A percentile compares a stretch with the other conserved stretches of the same genome.
Evolutionary conservation across 225 moss, liverwort and hornwort species (phyloP).

Genomic region (Pleurozium schreberi): DNA sequence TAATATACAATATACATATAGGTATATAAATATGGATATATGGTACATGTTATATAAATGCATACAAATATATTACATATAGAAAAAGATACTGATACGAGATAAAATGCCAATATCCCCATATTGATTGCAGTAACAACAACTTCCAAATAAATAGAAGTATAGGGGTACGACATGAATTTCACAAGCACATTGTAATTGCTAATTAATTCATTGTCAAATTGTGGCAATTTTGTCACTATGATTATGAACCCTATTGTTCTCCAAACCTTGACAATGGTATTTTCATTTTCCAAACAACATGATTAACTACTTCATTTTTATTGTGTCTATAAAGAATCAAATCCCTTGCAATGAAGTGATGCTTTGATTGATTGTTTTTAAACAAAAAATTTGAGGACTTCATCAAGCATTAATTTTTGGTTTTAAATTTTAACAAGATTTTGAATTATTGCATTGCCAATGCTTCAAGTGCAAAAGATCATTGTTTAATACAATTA

Average conservation of each 20-base stretch:
- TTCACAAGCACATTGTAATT: too few relatives aligned
- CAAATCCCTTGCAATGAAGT: neutral
- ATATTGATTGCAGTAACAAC: too few relatives aligned
- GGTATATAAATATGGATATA: too few relatives aligned
- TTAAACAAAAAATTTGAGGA: neutral
- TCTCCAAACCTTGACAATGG: neutral
- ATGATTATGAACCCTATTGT: neutral
- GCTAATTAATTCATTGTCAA: too few relatives aligned
- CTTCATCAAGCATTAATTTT: neutral
- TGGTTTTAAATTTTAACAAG: neutral
- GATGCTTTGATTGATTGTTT: neutral
- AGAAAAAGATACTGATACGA: too few relatives aligned
- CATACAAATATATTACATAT: too few relatives aligned
- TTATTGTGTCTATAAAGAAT: neutral
- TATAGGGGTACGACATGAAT: too few relatives aligned
- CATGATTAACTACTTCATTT: neutral
- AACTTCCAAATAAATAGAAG: too few relatives aligned
- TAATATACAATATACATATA: too few relatives aligned
- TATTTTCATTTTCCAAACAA: neutral
- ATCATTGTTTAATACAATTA: neutral
- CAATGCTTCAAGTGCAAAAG: neutral
- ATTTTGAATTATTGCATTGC: neutral
- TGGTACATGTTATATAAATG: too few relatives aligned
- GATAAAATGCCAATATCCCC: too few relatives aligned
- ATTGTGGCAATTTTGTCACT: too few relatives aligned